Conservation (phyloP, 139 green algal species). For the Volvox africanus region DNA sequence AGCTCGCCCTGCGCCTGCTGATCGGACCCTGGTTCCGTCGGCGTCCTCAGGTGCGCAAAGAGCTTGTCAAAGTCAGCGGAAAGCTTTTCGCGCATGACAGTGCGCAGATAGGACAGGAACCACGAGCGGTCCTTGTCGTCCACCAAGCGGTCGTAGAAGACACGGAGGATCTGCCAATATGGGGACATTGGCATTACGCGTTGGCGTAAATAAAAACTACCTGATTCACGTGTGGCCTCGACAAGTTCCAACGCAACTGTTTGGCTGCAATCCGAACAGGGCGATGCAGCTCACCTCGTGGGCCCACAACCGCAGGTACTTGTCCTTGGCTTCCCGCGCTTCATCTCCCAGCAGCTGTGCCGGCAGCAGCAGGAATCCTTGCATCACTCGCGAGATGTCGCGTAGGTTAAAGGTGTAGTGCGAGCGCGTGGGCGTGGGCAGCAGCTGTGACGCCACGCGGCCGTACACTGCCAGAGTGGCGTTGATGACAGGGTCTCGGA, state of each 20-base stretch:
- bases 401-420: constrained; percentile 95
- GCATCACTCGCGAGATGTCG: constrained; percentile 86
- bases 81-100: constrained; percentile 51
- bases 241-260: too few relatives aligned
- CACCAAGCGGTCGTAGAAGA: constrained; percentile 85
- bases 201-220: too few relatives aligned
- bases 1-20: constrained; percentile 16
- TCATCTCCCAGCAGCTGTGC: constrained; percentile 40
- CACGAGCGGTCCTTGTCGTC: constrained; percentile 73
- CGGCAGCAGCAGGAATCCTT: constrained; percentile 77
- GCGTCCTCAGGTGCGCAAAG: constrained; percentile 59
- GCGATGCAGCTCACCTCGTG: constrained; percentile 67
- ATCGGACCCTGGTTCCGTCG: background rate
- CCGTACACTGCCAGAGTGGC: constrained; percentile 70
- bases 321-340: constrained; percentile 43
- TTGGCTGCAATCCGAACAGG: too few relatives aligned
- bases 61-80: constrained; percentile 54
- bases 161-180: constrained; percentile 67
- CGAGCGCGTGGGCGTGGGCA: constrained; percentile 83
- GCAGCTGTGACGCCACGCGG: constrained; percentile 63
- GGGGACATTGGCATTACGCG: too few relatives aligned
- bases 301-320: constrained; percentile 77
- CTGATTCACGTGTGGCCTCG: too few relatives aligned
- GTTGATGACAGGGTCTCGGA: constrained; percentile 55
- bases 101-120: constrained; percentile 66